Evolutionary conservation across 1,284 basidiomycete species (phyloP).

Genomic region (Heterobasidion occidentale): DNA sequence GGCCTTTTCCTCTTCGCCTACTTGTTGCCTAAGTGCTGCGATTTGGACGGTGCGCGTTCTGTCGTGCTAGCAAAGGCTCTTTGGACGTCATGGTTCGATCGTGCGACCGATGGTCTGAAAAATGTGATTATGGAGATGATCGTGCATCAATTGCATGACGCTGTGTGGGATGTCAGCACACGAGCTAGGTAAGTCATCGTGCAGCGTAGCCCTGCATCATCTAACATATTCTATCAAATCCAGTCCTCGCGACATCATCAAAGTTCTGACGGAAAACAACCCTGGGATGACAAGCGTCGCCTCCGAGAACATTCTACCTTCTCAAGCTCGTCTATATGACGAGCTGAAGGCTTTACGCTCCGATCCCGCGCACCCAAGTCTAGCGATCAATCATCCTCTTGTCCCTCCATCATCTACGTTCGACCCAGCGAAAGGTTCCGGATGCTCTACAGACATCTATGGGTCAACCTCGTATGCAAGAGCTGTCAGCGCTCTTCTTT

Average conservation of each 20-base stretch:
- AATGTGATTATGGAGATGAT: too few relatives aligned
- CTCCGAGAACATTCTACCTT: conserved; percentile 46
- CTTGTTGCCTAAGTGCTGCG: too few relatives aligned
- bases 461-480: conserved; percentile 64
- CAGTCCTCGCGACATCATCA: conserved; percentile 44
- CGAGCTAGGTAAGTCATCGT: conserved; percentile 5
- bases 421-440: conserved; percentile 8
- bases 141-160: neutral
- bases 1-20: too few relatives aligned
- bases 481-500: conserved; percentile 49
- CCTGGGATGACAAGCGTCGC: conserved; percentile 17
- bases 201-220: neutral
- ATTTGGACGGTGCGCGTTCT: too few relatives aligned
- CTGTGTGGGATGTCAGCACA: conserved; percentile 4
- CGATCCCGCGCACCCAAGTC: conserved; percentile 43
- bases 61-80: too few relatives aligned
- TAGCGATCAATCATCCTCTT: conserved; percentile 59
- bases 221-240: neutral
- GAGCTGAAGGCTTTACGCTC: conserved; percentile 40
- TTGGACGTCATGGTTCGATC: too few relatives aligned
- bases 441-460: conserved; percentile 26
- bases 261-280: conserved; percentile 6
- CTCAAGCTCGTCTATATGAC: conserved; percentile 34
- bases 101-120: too few relatives aligned
- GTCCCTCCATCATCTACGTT: conserved; percentile 35